phyloP scores from a whole-genome alignment of 2,329 filamentous ascomycete genomes.

The Sporothrix sp. region DNA sequence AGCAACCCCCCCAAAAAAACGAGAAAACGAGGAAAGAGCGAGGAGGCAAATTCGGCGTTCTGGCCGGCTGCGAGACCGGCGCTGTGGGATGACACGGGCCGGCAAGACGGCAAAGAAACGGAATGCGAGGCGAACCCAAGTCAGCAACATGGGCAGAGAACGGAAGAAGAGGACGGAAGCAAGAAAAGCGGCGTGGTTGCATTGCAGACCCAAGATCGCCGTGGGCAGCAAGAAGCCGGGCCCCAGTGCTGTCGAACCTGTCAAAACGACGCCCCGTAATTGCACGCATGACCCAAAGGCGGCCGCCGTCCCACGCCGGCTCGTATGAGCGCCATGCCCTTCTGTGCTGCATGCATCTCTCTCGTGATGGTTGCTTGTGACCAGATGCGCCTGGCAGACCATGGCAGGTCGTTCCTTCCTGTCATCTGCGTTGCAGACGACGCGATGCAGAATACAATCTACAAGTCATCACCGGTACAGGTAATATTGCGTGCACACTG shows the following conservation, averaged over 20 bases:
- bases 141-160: too few relatives aligned
- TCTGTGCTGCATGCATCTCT: background rate
- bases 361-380: background rate
- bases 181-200: too few relatives aligned
- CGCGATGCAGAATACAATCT: too few relatives aligned
- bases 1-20: background rate
- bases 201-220: too few relatives aligned
- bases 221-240: background rate
- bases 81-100: background rate
- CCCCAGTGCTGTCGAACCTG: background rate
- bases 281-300: background rate
- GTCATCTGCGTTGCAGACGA: too few relatives aligned
- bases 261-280: background rate
- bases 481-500: too few relatives aligned
- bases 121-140: too few relatives aligned
- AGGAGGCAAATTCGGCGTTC: background rate
- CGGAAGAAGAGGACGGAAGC: too few relatives aligned
- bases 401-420: too few relatives aligned
- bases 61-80: too few relatives aligned
- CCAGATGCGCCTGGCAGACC: background rate
- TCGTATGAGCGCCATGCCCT: background rate
- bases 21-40: background rate
- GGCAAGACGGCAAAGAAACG: background rate
- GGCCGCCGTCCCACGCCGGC: background rate
- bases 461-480: too few relatives aligned